Conservation (phyloP, 2,329 filamentous ascomycete species). For the Talaromyces piceae region DNA sequence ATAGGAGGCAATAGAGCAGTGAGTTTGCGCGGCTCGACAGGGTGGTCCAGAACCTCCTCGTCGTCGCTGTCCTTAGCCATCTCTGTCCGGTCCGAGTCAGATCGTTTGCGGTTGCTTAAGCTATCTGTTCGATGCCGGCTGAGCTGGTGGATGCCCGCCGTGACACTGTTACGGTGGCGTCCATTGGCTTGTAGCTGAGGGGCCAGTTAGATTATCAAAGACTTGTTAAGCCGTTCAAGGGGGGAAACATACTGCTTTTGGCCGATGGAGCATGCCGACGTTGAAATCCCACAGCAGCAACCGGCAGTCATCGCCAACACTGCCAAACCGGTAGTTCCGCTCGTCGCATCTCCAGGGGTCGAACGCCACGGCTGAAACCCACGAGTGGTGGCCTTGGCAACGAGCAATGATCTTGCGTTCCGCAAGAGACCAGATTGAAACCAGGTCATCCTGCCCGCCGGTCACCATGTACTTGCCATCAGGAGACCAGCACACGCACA, state of each 20-base stretch:
- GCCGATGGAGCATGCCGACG: slow-evolving; percentile 89
- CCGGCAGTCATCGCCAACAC: slow-evolving; percentile 87
- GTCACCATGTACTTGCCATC: slow-evolving; percentile 94
- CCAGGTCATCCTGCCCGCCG: slow-evolving; percentile 89
- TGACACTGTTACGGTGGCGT: slow-evolving; percentile 32
- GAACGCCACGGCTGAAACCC: slow-evolving; percentile 89
- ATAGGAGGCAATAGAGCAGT: slow-evolving; percentile 87
- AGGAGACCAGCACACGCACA: slow-evolving; percentile 94
- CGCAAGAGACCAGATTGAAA: slow-evolving; percentile 88
- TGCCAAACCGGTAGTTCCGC: slow-evolving; percentile 89
- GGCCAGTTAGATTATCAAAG: not conserved
- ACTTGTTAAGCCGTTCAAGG: too few relatives aligned
- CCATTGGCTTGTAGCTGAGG: slow-evolving; percentile 27
- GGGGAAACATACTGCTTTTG: slow-evolving; percentile 68
- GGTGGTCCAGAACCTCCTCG: slow-evolving; percentile 60
- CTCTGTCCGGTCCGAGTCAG: slow-evolving; percentile 60
- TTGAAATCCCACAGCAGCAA: slow-evolving; percentile 96
- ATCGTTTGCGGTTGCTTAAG: slow-evolving; percentile 54
- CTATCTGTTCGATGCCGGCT: slow-evolving; percentile 57
- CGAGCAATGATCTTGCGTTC: slow-evolving; percentile 80
- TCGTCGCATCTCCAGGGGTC: slow-evolving; percentile 97
- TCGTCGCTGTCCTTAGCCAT: slow-evolving; percentile 41
- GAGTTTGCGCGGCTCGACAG: slow-evolving; percentile 74
- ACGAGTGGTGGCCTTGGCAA: slow-evolving; percentile 91
- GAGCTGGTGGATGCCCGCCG: slow-evolving; percentile 27